Evolutionary conservation across 2,329 filamentous ascomycete genomes (phyloP).

Genomic region (Hymenoscyphus repandus): DNA sequence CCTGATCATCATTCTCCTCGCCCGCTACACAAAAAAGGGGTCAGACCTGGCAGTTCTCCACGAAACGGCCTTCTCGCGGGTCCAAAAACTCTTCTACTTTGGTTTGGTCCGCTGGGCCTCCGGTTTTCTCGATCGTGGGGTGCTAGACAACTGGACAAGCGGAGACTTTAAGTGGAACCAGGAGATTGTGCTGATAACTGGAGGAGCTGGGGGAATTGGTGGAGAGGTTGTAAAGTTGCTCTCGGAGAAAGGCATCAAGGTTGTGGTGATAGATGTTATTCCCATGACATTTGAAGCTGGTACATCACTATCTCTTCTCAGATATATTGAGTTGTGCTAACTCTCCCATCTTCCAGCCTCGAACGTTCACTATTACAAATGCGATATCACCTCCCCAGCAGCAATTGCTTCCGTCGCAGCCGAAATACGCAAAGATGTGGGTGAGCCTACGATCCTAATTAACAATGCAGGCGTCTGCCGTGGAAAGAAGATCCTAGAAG

Average conservation of each 20-base stretch:
- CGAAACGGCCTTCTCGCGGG: constrained; percentile 43
- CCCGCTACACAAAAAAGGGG: constrained; percentile 59
- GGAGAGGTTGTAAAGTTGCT: constrained; percentile 58
- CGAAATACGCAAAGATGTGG: constrained; percentile 49
- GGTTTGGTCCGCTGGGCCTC: constrained; percentile 46
- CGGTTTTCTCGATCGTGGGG: constrained; percentile 45
- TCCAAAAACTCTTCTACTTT: constrained; percentile 49
- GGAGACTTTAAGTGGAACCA: constrained; percentile 60
- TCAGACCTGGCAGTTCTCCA: constrained; percentile 48
- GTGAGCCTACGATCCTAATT: constrained; percentile 63
- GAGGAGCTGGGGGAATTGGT: constrained; percentile 71
- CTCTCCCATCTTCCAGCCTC: constrained; percentile 19
- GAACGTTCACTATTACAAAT: constrained; percentile 61
- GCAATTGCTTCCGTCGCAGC: constrained; percentile 48
- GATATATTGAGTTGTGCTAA: background rate
- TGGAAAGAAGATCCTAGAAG: constrained; percentile 56
- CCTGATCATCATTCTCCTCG: constrained; percentile 57
- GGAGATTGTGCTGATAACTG: constrained; percentile 69
- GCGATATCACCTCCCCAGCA: constrained; percentile 59
- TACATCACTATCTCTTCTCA: constrained; percentile 27
- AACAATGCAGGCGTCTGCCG: constrained; percentile 67
- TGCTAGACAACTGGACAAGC: constrained; percentile 43
- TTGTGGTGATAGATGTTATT: constrained; percentile 68
- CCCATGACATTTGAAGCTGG: constrained; percentile 48
- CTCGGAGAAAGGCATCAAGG: constrained; percentile 58